phyloP scores from a whole-genome alignment of 441 rosid species.

The Gossypium laxum region DNA sequence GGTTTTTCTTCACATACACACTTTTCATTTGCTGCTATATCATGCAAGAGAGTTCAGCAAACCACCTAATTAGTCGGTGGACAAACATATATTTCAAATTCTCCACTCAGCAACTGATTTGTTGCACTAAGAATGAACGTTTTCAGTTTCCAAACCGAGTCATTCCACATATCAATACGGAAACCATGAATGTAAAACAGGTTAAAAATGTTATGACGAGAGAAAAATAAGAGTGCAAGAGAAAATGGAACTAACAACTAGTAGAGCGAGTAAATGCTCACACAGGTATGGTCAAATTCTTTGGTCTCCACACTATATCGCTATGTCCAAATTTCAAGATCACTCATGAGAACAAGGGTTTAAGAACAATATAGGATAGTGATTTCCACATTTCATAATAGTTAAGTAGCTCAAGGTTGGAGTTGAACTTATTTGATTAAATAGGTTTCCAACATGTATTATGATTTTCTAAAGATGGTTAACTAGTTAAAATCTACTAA shows the following conservation, averaged over 20 bases:
- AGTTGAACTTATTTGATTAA: background rate
- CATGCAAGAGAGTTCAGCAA: background rate
- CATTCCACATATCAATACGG: too few species aligned
- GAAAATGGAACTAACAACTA: background rate
- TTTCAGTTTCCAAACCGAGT: too few species aligned
- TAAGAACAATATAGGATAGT: background rate
- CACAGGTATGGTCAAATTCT: background rate
- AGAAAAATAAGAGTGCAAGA: background rate
- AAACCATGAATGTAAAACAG: too few species aligned
- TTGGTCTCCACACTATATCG: background rate
- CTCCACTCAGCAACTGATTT: too few species aligned
- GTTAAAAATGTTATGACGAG: too few species aligned
- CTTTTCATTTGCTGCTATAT: background rate
- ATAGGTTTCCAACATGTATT: background rate
- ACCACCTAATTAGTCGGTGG: background rate
- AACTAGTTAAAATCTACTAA: background rate
- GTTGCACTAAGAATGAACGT: too few species aligned
- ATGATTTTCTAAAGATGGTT: background rate
- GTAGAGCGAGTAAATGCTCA: background rate
- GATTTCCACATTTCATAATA: conserved; percentile 1
- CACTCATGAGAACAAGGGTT: background rate
- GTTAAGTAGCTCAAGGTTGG: background rate
- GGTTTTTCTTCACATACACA: background rate
- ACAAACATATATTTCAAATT: too few species aligned
- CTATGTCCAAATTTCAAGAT: background rate